A percentile compares a stretch with the other conserved stretches of the same genome.
Conservation (phyloP, 208 protist species). For the Vickermania ingenoplastis region DNA sequence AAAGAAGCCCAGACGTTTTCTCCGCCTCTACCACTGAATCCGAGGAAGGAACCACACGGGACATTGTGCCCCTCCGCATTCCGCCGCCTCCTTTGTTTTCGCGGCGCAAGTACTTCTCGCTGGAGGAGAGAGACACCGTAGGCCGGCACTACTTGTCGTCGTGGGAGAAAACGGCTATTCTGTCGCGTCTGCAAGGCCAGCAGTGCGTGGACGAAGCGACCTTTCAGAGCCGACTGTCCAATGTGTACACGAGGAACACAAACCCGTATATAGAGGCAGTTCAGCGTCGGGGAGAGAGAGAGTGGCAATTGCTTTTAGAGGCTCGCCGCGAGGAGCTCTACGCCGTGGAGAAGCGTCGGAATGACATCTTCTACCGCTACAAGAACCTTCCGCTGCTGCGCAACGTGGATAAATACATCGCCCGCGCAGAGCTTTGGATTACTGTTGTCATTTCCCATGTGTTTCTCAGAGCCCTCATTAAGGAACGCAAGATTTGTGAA, state of each 20-base stretch:
- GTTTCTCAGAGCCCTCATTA: conserved; percentile 76
- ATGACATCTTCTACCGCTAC: conserved; percentile 46
- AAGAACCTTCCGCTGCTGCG: conserved; percentile 50
- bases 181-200: conserved; percentile 30
- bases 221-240: conserved; percentile 44
- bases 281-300: conserved; percentile 6
- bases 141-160: conserved; percentile 4
- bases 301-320: conserved; percentile 9
- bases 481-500: conserved; percentile 60
- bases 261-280: conserved; percentile 28
- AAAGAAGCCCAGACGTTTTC: too few relatives aligned
- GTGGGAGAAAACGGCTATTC: conserved; percentile 57
- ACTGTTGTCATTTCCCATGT: conserved; percentile 72
- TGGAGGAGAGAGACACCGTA: conserved; percentile 6
- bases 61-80: too few relatives aligned
- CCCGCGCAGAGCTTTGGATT: conserved; percentile 51
- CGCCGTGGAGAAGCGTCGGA: conserved; percentile 22
- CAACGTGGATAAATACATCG: conserved; percentile 33
- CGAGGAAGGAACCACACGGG: too few relatives aligned
- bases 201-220: conserved; percentile 21
- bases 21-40: too few relatives aligned
- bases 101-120: conserved; percentile 32
- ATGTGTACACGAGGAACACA: conserved; percentile 28
- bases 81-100: too few relatives aligned
- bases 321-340: conserved; percentile 12